Conservation (phyloP, 2,329 filamentous ascomycete species). For the Rutstroemia sp. region DNA sequence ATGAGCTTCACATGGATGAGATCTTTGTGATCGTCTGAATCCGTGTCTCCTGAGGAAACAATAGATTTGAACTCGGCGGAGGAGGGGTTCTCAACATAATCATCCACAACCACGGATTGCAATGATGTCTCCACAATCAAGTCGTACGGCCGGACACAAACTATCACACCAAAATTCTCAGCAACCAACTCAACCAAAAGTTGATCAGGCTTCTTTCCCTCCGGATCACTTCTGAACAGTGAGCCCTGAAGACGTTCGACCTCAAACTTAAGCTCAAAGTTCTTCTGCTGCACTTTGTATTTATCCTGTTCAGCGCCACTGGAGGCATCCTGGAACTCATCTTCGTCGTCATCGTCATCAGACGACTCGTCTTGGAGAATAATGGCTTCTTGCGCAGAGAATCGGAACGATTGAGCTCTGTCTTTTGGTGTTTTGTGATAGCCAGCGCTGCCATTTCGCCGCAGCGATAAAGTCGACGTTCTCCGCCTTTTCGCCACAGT, state of each 20-base stretch:
- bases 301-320: conserved; percentile 49
- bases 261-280: conserved; percentile 94
- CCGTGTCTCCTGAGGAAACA: conserved; percentile 70
- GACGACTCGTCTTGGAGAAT: conserved; percentile 56
- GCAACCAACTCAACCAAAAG: conserved; percentile 87
- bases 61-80: conserved; percentile 93
- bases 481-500: conserved; percentile 6
- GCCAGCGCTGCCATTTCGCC: conserved; percentile 20
- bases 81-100: conserved; percentile 85
- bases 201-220: conserved; percentile 66
- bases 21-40: conserved; percentile 71
- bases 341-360: conserved; percentile 53
- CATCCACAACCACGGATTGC: conserved; percentile 80
- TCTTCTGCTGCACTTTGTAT: conserved; percentile 75
- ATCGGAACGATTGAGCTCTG: conserved; percentile 61
- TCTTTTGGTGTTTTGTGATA: conserved; percentile 39
- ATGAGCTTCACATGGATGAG: conserved; percentile 85
- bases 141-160: conserved; percentile 82
- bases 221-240: conserved; percentile 77
- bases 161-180: conserved; percentile 78
- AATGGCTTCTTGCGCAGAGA: conserved; percentile 66
- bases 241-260: conserved; percentile 93
- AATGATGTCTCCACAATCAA: conserved; percentile 90
- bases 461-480: conserved; percentile 11
- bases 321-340: conserved; percentile 59